Evolutionary conservation across 805 yeast species (phyloP), one percentile per base, ranked within the genome.

Genomic region (Saccharomycopsis fermentans): DNA sequence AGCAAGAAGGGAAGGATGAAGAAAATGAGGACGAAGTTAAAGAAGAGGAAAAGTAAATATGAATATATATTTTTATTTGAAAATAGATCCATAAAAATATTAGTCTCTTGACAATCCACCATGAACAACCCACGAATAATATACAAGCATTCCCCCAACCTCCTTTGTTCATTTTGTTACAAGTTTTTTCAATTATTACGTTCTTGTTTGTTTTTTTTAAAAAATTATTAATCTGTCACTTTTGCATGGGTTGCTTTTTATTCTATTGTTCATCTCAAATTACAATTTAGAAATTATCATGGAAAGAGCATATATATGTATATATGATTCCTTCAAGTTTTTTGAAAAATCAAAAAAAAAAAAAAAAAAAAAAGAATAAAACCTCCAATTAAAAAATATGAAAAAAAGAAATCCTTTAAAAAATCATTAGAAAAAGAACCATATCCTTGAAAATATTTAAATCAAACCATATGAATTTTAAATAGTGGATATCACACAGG

Each of bases 1-100:
- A 57, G 19, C 29, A 54, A 24, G 35, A 59, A 29, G 59, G 57
- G 12, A 50, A 54, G 47, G 59, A 59, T 19, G 59, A 59, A 27
- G 12, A 21, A 35, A 21, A 17, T 26, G 39, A 26, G n/a, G 43
- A 19, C 16, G 26, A 43, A 43, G 24, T n/a, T 26, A 43, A 27
- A n/a, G 37, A 50, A 14, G 37, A 50, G 5, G 34, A 29, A 50
- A 29, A 50, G 4, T n/a, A 27, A 50, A 27, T 29, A 8, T 50
- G 53, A 50, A n/a, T n/a, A 40, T 3, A 40, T 29, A n/a, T 50
- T 29, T 17, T 29, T 14, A 26, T 29, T 2, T 17, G 19, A 11
- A 27, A 29, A 14, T 4, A 50, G 6, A 40, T 14, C 9, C 21
- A 40, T 19, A 21, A 50, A 27, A 16, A 29, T n/a, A 50, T 14